phyloP scores from a whole-genome alignment of 2,329 filamentous ascomycete genomes.

The Verticillium albo-atrum region DNA sequence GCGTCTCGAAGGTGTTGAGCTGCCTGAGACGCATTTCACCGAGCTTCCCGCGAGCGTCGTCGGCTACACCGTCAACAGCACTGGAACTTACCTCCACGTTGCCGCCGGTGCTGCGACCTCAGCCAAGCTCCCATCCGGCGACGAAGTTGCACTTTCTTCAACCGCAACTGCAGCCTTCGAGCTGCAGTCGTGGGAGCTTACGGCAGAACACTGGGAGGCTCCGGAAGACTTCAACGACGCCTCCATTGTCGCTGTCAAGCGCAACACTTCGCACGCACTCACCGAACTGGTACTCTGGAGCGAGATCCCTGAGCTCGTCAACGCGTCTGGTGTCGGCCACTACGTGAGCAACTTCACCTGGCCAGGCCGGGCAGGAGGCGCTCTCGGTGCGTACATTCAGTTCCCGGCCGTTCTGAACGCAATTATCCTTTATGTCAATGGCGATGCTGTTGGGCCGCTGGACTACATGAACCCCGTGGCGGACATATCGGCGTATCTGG shows the following conservation, averaged over 20 bases:
- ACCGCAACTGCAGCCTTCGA: background rate
- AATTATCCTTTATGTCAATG: constrained; percentile 1
- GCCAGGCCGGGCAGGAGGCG: background rate
- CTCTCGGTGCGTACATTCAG: constrained; percentile 1
- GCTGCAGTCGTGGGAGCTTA: constrained; percentile 1
- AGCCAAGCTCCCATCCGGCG: too few species aligned
- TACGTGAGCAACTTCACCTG: constrained; percentile 6
- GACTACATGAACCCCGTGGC: background rate
- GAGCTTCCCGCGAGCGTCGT: background rate
- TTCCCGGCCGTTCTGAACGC: constrained; percentile 2
- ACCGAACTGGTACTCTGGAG: constrained; percentile 1
- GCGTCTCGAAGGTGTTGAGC: background rate
- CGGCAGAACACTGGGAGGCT: constrained; percentile 7
- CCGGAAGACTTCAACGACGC: constrained; percentile 3
- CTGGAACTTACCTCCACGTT: background rate
- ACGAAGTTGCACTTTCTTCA: background rate
- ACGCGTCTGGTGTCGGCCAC: constrained; percentile 7
- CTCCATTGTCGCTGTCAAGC: background rate
- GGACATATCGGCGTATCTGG: constrained; percentile 1
- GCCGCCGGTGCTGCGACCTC: background rate
- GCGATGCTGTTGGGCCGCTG: background rate
- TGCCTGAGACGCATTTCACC: background rate
- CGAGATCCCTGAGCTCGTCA: constrained; percentile 1
- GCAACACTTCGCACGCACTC: constrained; percentile 5
- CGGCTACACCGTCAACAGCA: background rate